These are phyloP conservation scores for Papilionanthe hybrid DNA, from an alignment of 116 monocot genomes.

Conservation along the genomic window DNA sequence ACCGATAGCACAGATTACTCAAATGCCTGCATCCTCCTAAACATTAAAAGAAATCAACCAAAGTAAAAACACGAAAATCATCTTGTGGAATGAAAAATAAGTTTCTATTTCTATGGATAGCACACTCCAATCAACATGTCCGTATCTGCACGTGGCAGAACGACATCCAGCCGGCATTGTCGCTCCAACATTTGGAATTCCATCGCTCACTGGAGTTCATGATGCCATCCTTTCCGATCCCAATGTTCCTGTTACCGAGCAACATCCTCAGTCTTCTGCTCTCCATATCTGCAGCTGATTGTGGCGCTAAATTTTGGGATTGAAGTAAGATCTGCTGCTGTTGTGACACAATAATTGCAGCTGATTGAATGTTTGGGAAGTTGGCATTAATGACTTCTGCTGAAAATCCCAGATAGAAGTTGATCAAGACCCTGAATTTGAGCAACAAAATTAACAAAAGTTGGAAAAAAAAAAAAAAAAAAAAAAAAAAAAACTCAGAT, in stretches of 20 bases:
- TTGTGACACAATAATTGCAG: slow-evolving; percentile 52
- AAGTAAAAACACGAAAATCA: too few species aligned
- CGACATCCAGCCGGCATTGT: slow-evolving; percentile 43
- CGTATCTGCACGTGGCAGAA: slow-evolving; percentile 52
- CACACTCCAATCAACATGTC: slow-evolving; percentile 83
- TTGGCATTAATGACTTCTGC: slow-evolving; percentile 84
- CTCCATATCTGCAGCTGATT: slow-evolving; percentile 65
- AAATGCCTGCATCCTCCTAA: too few species aligned
- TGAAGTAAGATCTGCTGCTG: slow-evolving; percentile 75
- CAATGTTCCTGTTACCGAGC: slow-evolving; percentile 55
- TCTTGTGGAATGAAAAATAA: too few species aligned
- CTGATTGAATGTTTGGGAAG: slow-evolving; percentile 78
- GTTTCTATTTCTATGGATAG: neutral
- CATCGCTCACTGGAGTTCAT: slow-evolving; percentile 44
- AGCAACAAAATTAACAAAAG: neutral
- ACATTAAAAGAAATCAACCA: too few species aligned
- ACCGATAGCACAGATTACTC: too few species aligned
- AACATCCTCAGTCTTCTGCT: slow-evolving; percentile 70
- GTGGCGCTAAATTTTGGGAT: slow-evolving; percentile 65
- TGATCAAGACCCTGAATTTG: slow-evolving; percentile 72
- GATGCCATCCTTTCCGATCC: slow-evolving; percentile 62
- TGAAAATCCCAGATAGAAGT: slow-evolving; percentile 78
- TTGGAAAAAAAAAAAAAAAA: neutral
- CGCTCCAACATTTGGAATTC: slow-evolving; percentile 73
- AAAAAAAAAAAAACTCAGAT: too few species aligned